Conservation (phyloP, 352 stramenopile species). For the Globisporangium uncinulatum region DNA sequence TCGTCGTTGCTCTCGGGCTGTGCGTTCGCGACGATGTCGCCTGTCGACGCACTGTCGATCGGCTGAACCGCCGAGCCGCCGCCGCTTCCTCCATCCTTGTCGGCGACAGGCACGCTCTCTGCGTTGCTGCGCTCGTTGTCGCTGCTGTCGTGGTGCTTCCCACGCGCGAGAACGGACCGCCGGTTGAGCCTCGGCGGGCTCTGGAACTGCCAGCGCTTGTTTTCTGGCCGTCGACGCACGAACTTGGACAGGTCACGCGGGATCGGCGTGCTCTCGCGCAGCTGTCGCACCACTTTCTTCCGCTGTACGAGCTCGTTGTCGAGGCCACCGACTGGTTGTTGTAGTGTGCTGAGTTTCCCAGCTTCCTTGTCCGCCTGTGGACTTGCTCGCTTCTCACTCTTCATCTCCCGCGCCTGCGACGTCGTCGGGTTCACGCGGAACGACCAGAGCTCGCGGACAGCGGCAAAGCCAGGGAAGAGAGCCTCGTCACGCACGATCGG, state of each 20-base stretch:
- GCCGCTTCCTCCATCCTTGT: not conserved
- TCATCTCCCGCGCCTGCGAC: not conserved
- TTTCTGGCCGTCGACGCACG: slow-evolving; percentile 55
- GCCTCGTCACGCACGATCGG: slow-evolving; percentile 41
- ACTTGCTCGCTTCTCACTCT: not conserved
- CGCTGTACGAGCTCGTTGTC: slow-evolving; percentile 8
- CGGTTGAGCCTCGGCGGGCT: slow-evolving; percentile 59
- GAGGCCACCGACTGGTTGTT: slow-evolving; percentile 5
- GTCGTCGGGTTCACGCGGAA: slow-evolving; percentile 32
- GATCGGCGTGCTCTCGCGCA: slow-evolving; percentile 7
- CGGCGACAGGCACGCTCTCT: not conserved
- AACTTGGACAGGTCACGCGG: slow-evolving; percentile 26
- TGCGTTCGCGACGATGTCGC: no score
- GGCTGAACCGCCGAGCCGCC: slow-evolving; percentile 2
- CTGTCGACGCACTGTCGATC: not conserved
- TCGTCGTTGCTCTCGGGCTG: not conserved
- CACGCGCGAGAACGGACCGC: slow-evolving; percentile 22
- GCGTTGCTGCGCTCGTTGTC: slow-evolving; percentile 4
- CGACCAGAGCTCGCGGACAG: slow-evolving; percentile 60
- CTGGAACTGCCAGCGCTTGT: slow-evolving; percentile 58
- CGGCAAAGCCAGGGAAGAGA: slow-evolving; percentile 55
- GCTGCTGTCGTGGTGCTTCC: slow-evolving; percentile 4
- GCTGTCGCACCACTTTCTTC: slow-evolving; percentile 9
- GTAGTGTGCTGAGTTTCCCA: not conserved
- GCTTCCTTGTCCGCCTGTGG: not conserved